Conservation (phyloP, 2,329 filamentous ascomycete genomes). For the Fusarium penzigii region DNA sequence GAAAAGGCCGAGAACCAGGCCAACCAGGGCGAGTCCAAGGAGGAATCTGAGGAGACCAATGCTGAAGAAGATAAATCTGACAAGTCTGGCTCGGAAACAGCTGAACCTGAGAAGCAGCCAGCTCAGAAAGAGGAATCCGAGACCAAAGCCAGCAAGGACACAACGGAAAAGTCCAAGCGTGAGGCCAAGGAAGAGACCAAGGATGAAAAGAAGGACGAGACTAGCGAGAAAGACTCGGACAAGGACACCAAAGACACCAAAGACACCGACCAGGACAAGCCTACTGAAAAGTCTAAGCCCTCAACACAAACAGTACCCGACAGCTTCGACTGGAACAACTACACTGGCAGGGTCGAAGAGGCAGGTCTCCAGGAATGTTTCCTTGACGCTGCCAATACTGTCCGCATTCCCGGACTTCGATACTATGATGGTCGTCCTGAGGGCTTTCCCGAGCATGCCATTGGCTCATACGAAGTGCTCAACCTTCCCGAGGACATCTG, state of each 20-base stretch:
- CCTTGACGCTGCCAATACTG: constrained; percentile 65
- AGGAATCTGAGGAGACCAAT: constrained; percentile 7
- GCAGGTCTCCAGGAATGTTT: constrained; percentile 71
- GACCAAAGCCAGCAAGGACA: constrained; percentile 14
- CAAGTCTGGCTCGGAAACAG: neutral
- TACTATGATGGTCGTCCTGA: constrained; percentile 76
- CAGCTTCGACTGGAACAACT: constrained; percentile 39
- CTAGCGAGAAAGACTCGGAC: constrained; percentile 2
- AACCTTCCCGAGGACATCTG: constrained; percentile 83
- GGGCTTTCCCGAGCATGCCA: constrained; percentile 80
- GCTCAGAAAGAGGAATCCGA: constrained; percentile 1
- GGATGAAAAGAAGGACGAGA: constrained; percentile 5
- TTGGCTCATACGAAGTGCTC: constrained; percentile 84
- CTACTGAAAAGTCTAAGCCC: constrained; percentile 10
- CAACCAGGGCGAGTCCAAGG: constrained; percentile 9
- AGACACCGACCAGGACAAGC: constrained; percentile 7
- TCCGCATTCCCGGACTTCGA: constrained; percentile 69
- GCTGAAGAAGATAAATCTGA: constrained; percentile 8
- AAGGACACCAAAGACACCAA: constrained; percentile 6
- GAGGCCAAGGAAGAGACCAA: constrained; percentile 6
- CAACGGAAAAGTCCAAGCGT: constrained; percentile 7
- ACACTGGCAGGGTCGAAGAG: constrained; percentile 44
- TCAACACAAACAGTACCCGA: constrained; percentile 24
- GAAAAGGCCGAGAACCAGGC: constrained; percentile 17
- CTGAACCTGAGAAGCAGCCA: too few species aligned